phyloP scores from a whole-genome alignment of 2,329 filamentous ascomycete genomes.

The Claviceps sp. region DNA sequence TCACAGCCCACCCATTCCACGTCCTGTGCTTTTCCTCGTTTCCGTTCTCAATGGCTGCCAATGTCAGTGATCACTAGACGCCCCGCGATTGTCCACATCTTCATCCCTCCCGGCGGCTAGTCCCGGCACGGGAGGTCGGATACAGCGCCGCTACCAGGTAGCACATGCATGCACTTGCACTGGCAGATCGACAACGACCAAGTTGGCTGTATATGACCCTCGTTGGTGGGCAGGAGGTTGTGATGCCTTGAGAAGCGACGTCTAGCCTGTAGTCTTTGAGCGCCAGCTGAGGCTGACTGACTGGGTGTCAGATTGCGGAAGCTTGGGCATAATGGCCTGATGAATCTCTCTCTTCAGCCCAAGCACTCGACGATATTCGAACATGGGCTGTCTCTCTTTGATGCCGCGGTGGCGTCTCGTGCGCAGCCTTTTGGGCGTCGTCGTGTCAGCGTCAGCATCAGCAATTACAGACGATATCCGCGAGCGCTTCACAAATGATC shows the following conservation, averaged over 20 bases:
- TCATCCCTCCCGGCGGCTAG: too few species aligned
- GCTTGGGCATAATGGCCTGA: neutral
- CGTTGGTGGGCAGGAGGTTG: slow-evolving; percentile 14
- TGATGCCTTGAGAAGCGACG: slow-evolving; percentile 2
- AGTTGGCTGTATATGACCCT: slow-evolving; percentile 12
- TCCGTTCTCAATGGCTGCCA: too few species aligned
- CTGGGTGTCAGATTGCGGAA: neutral
- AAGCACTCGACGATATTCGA: neutral
- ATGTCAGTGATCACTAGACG: too few species aligned
- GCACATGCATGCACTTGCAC: slow-evolving; percentile 12
- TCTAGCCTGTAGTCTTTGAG: neutral
- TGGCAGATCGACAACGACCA: slow-evolving; percentile 3
- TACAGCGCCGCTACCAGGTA: neutral
- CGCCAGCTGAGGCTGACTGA: neutral
- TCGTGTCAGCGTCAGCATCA: neutral
- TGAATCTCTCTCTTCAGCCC: neutral
- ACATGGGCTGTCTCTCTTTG: neutral
- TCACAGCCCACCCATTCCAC: too few species aligned
- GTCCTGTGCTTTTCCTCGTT: too few species aligned
- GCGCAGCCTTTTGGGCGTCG: too few species aligned
- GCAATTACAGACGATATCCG: neutral
- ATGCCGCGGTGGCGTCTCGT: neutral
- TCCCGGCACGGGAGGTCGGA: neutral
- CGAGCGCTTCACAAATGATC: neutral
- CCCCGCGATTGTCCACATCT: too few species aligned